These are phyloP conservation scores for Calendula officinalis DNA, from an alignment of 129 eudicot genomes.

Conservation along the genomic window DNA sequence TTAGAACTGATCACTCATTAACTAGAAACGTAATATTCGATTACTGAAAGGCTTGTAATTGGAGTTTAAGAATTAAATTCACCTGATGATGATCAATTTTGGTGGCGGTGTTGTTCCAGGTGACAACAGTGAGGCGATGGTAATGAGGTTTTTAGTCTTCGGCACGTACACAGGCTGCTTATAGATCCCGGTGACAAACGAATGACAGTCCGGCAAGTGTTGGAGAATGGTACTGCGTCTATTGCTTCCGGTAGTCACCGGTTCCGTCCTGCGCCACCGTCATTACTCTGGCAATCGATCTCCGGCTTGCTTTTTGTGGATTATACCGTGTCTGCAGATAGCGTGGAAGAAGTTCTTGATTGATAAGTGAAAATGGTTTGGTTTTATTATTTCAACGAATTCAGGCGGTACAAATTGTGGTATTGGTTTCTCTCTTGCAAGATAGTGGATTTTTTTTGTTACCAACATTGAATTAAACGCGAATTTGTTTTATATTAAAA, in stretches of 20 bases:
- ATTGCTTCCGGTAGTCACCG: conserved; percentile 69
- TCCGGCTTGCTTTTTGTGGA: not conserved
- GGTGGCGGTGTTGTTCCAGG: conserved; percentile 81
- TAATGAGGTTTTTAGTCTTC: conserved; percentile 77
- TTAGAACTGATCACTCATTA: not conserved
- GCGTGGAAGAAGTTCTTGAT: conserved; percentile 3
- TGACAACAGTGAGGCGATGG: conserved; percentile 59
- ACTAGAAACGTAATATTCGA: not conserved
- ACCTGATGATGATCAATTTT: conserved; percentile 89
- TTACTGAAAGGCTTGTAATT: not conserved
- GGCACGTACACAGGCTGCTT: conserved; percentile 76
- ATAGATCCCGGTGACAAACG: conserved; percentile 63
- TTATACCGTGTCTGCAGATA: not conserved
- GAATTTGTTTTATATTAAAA: too few relatives aligned
- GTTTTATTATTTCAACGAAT: not conserved
- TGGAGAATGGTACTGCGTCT: conserved; percentile 68
- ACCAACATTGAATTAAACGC: not conserved
- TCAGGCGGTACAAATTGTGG: not conserved
- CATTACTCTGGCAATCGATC: conserved; percentile 38
- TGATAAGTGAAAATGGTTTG: not conserved
- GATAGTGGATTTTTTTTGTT: conserved; percentile 10
- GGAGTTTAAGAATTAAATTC: not conserved
- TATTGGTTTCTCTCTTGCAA: not conserved
- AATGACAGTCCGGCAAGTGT: conserved; percentile 63
- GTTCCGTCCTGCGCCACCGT: conserved; percentile 68